Conservation (phyloP, 345 rosid species). For the Barbarea vulgaris region DNA sequence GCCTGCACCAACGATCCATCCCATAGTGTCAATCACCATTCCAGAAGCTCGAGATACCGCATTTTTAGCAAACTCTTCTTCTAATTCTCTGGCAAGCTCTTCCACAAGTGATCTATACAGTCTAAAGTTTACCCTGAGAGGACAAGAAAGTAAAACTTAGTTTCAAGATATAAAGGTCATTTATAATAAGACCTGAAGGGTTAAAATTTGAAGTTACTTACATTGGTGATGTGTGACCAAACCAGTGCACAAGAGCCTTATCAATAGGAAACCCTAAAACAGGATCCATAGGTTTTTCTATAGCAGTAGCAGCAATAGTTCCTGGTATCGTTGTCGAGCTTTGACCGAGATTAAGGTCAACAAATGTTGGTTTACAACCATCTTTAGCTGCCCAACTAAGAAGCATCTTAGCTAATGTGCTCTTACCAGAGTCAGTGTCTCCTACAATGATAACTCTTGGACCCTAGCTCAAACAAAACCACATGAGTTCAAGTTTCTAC, state of each 20-base stretch:
- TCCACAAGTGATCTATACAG: slow-evolving; percentile 65
- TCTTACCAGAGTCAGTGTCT: slow-evolving; percentile 72
- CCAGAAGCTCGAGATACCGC: slow-evolving; percentile 68
- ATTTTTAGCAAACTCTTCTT: slow-evolving; percentile 61
- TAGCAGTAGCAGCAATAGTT: slow-evolving; percentile 72
- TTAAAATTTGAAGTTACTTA: slow-evolving; percentile 25
- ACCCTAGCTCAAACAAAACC: slow-evolving; percentile 49
- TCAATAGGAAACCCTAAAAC: slow-evolving; percentile 76
- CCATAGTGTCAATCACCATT: slow-evolving; percentile 89
- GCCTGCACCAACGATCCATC: slow-evolving; percentile 78
- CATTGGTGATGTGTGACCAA: slow-evolving; percentile 69
- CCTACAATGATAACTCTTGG: slow-evolving; percentile 86
- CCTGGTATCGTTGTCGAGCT: slow-evolving; percentile 77
- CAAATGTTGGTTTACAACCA: slow-evolving; percentile 80
- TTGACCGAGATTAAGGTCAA: slow-evolving; percentile 87
- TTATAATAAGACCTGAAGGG: background rate
- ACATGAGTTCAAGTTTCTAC: background rate
- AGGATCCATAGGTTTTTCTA: slow-evolving; percentile 77
- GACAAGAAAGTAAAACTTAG: background rate
- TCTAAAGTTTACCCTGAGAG: slow-evolving; percentile 61
- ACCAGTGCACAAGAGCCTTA: slow-evolving; percentile 76
- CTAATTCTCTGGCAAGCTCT: slow-evolving; percentile 70
- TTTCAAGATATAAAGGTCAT: background rate
- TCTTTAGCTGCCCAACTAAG: slow-evolving; percentile 90
- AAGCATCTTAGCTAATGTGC: slow-evolving; percentile 76